Conservation (phyloP, 495 filamentous ascomycete species). For the Annulohypoxylon bovei region DNA sequence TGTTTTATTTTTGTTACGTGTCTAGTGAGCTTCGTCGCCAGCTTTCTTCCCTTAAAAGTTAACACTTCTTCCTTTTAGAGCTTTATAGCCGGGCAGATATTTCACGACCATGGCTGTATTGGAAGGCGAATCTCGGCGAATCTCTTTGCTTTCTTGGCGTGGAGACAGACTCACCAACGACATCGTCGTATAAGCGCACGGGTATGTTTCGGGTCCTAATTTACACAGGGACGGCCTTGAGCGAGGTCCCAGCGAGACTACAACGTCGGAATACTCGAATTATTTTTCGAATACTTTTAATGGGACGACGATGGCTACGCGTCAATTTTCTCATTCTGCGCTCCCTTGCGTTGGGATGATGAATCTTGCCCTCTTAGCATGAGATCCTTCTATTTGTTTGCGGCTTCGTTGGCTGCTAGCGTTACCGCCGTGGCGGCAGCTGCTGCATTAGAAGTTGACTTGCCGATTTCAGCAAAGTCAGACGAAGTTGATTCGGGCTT, state of each 20-base stretch:
- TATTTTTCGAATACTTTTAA: conserved; percentile 5
- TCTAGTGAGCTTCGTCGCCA: not conserved
- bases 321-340: not conserved
- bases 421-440: not conserved
- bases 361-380: not conserved
- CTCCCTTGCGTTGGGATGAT: not conserved
- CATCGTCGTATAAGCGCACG: conserved; percentile 21
- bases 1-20: not conserved
- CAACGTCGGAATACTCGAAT: not conserved
- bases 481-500: conserved; percentile 35
- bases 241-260: not conserved
- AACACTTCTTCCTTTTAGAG: not conserved
- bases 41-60: not conserved
- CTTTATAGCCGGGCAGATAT: not conserved
- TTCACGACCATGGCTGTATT: conserved; percentile 14
- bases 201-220: conserved; percentile 14
- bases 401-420: conserved; percentile 17
- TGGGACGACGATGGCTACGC: conserved; percentile 8
- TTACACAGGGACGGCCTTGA: conserved; percentile 12
- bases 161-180: conserved; percentile 20
- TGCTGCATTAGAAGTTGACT: conserved; percentile 23
- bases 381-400: conserved; percentile 5
- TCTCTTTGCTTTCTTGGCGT: conserved; percentile 24
- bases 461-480: conserved; percentile 34
- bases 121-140: conserved; percentile 32